Evolutionary conservation across 768 basidiomycete species (phyloP), one percentile per base, ranked within the genome.

Genomic region (Amanita thiersii): DNA sequence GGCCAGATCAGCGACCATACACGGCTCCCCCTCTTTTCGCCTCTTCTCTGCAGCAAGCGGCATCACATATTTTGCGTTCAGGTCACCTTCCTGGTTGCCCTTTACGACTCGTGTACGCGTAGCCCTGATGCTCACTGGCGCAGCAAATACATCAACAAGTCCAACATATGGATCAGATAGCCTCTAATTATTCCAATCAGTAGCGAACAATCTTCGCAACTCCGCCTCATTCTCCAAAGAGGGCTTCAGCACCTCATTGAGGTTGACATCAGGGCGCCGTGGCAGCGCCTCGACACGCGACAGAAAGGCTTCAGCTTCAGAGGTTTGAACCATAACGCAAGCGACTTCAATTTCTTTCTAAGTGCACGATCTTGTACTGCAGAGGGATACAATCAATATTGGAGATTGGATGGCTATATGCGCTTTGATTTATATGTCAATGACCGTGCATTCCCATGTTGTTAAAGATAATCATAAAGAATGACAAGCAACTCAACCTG

Each of bases 131-230:
- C 64, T 65, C 3, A 44, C 56, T 0, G 70, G 70, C 0, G 74
- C 73, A 19, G 58, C 66, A 54, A 79, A 80, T 2, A 79, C 63
- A 42, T 79, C 73, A 47, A 79, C 70, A 11, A 80, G 72, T 3
- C 78, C 77, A 34, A 79, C 74, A 44, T 72, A 53, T 2, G 69
- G 70, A 47, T 75, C 63, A 11, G 52, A 45, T 20, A 79, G 62
- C 19, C 70, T 66, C 7, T 55, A 14, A 42, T 74, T 68, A 34
- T 47, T 46, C 53, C 64, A 69, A 48, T 79, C 74, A 2, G 67
- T 71, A 6, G 77, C 77, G 45, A 75, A 80, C 15, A 77, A 57
- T 43, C 64, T 68, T 47, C 78, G 67, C 34, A 81, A 56, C 32
- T 71, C 64, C 1, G 69, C 62, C 56, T 81, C 79, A 36, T 77